Percentiles rank a stretch among this genome's conserved stretches.
phyloP scores from a whole-genome alignment of 306 rosid genomes.

The Cucurbita argyrosperma region DNA sequence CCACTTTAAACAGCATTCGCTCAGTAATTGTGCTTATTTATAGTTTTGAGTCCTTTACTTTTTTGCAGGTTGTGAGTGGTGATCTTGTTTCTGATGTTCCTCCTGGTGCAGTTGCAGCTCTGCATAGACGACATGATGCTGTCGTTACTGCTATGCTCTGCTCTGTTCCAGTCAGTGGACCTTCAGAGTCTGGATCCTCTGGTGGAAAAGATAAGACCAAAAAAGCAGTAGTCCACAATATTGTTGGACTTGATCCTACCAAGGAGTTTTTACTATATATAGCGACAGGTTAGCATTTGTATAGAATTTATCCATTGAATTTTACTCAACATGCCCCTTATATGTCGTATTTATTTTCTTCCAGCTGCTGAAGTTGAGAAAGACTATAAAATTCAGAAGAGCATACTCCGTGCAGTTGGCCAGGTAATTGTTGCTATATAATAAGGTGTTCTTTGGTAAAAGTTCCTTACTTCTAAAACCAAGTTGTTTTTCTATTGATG shows the following conservation, averaged over 20 bases:
- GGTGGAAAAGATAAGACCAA: slow-evolving; percentile 84
- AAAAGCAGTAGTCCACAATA: slow-evolving; percentile 61
- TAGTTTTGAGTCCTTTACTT: slow-evolving; percentile 8
- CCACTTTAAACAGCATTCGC: neutral
- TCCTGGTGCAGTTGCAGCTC: slow-evolving; percentile 89
- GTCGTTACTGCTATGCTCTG: slow-evolving; percentile 90
- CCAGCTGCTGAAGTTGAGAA: slow-evolving; percentile 77
- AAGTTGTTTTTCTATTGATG: neutral
- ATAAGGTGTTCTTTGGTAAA: neutral
- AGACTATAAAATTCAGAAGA: slow-evolving; percentile 80
- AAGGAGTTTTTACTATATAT: slow-evolving; percentile 73
- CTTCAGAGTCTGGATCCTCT: slow-evolving; percentile 68
- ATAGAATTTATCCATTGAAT: neutral
- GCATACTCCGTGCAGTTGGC: slow-evolving; percentile 68
- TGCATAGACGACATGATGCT: slow-evolving; percentile 91
- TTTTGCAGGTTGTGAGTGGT: slow-evolving; percentile 87
- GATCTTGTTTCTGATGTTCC: slow-evolving; percentile 96
- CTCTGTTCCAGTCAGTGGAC: slow-evolving; percentile 76
- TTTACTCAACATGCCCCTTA: slow-evolving; percentile 8
- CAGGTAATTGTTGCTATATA: slow-evolving; percentile 32
- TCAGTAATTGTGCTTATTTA: slow-evolving; percentile 1
- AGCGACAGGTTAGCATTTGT: slow-evolving; percentile 54
- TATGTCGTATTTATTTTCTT: slow-evolving; percentile 12
- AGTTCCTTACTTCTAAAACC: neutral
- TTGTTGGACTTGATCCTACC: slow-evolving; percentile 85